A percentile compares a stretch with the other conserved stretches of the same genome.
Conservation (phyloP, 1,139 yeast genomes). For the Diutina mesorugosa region DNA sequence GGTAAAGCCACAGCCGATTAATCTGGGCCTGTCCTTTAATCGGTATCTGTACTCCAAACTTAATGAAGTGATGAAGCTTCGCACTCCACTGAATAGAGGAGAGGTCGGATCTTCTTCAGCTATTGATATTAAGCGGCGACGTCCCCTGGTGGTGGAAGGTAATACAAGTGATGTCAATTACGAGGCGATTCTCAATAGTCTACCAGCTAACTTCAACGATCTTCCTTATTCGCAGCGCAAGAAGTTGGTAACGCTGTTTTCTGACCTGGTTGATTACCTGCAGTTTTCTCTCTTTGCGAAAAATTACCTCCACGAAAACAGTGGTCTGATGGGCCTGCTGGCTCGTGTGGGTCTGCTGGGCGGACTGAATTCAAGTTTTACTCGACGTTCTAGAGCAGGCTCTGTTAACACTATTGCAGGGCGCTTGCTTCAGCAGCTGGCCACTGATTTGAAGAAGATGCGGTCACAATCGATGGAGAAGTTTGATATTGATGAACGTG, state of each 20-base stretch:
- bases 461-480: slow-evolving; percentile 8
- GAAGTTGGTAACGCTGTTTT: slow-evolving; percentile 38
- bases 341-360: slow-evolving; percentile 6
- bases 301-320: slow-evolving; percentile 12
- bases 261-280: slow-evolving; percentile 42
- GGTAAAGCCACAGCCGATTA: slow-evolving; percentile 35
- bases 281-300: slow-evolving; percentile 32
- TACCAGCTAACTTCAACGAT: slow-evolving; percentile 50
- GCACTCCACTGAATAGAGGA: slow-evolving; percentile 8
- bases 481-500: slow-evolving; percentile 41
- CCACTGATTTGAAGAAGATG: slow-evolving; percentile 23
- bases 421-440: slow-evolving; percentile 26
- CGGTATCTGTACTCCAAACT: slow-evolving; percentile 15
- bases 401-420: slow-evolving; percentile 30
- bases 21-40: slow-evolving; percentile 4
- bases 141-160: slow-evolving; percentile 7
- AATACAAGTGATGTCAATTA: slow-evolving; percentile 20
- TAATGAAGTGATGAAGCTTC: slow-evolving; percentile 16
- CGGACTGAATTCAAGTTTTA: slow-evolving; percentile 16
- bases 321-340: slow-evolving; percentile 5
- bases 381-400: slow-evolving; percentile 16
- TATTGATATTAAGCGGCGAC: background rate
- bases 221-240: slow-evolving; percentile 62
- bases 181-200: slow-evolving; percentile 24
- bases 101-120: background rate